phyloP scores from a whole-genome alignment of 1,284 basidiomycete species.

The Prillingera fragicola region DNA sequence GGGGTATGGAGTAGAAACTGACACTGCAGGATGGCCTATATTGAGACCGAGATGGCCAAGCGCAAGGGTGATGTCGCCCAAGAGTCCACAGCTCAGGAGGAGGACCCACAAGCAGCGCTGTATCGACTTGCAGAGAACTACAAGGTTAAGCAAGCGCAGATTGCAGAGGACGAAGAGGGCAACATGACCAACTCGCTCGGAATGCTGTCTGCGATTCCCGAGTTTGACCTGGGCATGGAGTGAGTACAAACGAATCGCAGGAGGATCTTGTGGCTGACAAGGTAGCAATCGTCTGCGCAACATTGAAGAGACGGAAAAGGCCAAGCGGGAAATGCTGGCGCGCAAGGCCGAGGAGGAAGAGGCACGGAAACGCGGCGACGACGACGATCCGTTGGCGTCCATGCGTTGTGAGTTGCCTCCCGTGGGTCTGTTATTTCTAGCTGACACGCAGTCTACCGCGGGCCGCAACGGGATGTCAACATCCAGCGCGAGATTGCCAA shows the following conservation, averaged over 20 bases:
- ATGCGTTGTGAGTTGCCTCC: constrained; percentile 64
- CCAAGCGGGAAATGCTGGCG: constrained; percentile 73
- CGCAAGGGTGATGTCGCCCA: constrained; percentile 58
- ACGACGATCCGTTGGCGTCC: constrained; percentile 64
- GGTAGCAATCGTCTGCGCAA: constrained; percentile 78
- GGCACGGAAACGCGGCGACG: constrained; percentile 50
- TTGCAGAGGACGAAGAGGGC: constrained; percentile 62
- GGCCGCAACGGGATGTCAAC: constrained; percentile 63
- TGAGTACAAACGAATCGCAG: constrained; percentile 51
- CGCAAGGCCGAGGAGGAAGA: constrained; percentile 50
- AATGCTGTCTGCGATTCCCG: constrained; percentile 94
- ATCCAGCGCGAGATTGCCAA: constrained; percentile 80
- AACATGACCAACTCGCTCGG: constrained; percentile 85
- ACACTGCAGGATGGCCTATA: constrained; percentile 82
- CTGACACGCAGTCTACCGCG: constrained; percentile 64
- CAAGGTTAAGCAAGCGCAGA: constrained; percentile 35
- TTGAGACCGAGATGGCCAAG: constrained; percentile 83
- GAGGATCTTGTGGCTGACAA: constrained; percentile 1
- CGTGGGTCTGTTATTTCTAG: no score
- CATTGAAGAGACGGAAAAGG: constrained; percentile 94
- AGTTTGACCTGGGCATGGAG: constrained; percentile 98
- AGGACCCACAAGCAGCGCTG: constrained; percentile 69
- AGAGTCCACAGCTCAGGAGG: constrained; percentile 47
- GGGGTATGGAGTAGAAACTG: neutral
- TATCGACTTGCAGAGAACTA: constrained; percentile 69